Conservation (phyloP, 2,329 filamentous ascomycete species). For the Pestalotiopsis sp. region DNA sequence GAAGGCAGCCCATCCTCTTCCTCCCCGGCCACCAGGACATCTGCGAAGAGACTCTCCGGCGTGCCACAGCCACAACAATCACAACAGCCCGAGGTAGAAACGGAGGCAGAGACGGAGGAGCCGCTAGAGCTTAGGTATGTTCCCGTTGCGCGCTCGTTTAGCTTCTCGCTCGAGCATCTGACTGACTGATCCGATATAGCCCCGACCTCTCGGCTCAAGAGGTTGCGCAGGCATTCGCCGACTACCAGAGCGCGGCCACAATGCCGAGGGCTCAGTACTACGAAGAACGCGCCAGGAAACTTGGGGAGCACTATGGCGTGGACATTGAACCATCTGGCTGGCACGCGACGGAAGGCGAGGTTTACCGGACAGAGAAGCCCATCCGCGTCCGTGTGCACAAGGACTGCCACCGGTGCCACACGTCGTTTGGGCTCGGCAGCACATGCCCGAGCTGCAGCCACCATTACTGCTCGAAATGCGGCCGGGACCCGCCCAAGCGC, state of each 20-base stretch:
- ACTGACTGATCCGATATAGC: not conserved
- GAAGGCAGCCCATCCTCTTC: conserved; percentile 11
- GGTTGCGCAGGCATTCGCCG: conserved; percentile 1
- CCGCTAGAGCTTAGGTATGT: not conserved
- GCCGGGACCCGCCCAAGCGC: conserved; percentile 71
- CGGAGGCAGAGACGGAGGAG: not conserved
- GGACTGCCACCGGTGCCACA: conserved; percentile 80
- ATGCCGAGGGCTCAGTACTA: conserved; percentile 54
- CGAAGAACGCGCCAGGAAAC: conserved; percentile 58
- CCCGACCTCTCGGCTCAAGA: not conserved
- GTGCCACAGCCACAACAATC: not conserved
- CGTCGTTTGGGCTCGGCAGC: conserved; percentile 72
- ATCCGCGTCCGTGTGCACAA: conserved; percentile 79
- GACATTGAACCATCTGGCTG: conserved; percentile 58
- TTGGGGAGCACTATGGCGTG: conserved; percentile 58
- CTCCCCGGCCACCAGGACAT: conserved; percentile 17
- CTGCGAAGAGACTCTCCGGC: not conserved
- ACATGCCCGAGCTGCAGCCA: conserved; percentile 80
- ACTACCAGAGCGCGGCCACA: conserved; percentile 34
- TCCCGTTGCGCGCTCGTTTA: not conserved
- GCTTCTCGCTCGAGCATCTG: not conserved
- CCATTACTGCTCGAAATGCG: conserved; percentile 78
- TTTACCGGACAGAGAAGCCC: conserved; percentile 71
- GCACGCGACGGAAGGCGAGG: conserved; percentile 55
- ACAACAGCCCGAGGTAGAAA: not conserved